Conservation (phyloP, 106 monocot species). For the Dendrobium chrysotoxum region DNA sequence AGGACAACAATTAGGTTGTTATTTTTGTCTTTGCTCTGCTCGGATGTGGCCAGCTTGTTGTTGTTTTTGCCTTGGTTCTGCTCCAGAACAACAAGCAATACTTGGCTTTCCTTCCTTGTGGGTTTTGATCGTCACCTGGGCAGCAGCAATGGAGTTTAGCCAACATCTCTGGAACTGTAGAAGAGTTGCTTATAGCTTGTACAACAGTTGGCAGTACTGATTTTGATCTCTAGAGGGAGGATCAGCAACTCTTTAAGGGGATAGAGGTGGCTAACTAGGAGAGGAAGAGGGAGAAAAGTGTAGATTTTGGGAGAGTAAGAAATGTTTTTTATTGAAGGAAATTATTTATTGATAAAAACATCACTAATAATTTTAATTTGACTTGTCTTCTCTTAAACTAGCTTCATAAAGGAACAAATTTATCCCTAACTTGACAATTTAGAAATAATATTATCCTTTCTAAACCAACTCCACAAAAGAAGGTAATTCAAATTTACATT, state of each 20-base stretch:
- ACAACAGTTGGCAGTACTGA: not conserved
- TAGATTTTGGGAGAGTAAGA: not conserved
- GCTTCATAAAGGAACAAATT: too few relatives aligned
- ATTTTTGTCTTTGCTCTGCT: not conserved
- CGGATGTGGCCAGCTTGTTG: not conserved
- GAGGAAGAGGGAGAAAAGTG: not conserved
- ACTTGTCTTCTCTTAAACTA: too few relatives aligned
- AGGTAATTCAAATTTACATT: too few relatives aligned
- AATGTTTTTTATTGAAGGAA: not conserved
- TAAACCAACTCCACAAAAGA: too few relatives aligned
- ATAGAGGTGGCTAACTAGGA: not conserved
- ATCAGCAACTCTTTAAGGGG: too few relatives aligned
- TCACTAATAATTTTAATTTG: too few relatives aligned
- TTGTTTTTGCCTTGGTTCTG: not conserved
- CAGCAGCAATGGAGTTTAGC: not conserved
- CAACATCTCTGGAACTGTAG: not conserved
- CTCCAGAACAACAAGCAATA: not conserved
- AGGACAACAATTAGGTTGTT: not conserved
- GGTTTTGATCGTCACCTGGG: too few relatives aligned
- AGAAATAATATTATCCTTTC: too few relatives aligned
- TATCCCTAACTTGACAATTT: too few relatives aligned
- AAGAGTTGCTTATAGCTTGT: not conserved
- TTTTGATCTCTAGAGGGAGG: not conserved
- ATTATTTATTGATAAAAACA: not conserved
- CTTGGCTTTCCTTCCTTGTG: too few relatives aligned